Conservation (phyloP, 2,329 filamentous ascomycete species). For the Penicillium hordei region DNA sequence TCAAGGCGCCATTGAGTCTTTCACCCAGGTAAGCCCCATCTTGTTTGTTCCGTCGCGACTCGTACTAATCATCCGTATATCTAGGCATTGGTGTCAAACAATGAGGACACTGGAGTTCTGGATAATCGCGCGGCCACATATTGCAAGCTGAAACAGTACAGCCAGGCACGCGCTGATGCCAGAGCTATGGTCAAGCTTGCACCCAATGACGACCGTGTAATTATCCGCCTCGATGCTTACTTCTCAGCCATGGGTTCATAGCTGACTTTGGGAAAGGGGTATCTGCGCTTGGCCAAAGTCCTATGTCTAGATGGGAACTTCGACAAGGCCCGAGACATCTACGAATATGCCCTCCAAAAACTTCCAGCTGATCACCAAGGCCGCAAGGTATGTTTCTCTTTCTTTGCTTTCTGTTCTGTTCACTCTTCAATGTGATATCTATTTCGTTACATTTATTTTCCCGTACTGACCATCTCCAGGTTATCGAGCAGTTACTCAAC, state of each 20-base stretch:
- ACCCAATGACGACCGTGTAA: slow-evolving; percentile 53
- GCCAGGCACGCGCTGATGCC: slow-evolving; percentile 57
- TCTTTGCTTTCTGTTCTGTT: background rate
- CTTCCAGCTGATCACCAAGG: slow-evolving; percentile 42
- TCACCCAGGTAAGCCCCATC: slow-evolving; percentile 37
- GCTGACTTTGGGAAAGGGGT: slow-evolving; percentile 1
- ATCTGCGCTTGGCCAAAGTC: slow-evolving; percentile 16
- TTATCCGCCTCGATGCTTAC: background rate
- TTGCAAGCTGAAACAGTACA: slow-evolving; percentile 53
- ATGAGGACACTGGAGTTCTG: slow-evolving; percentile 45
- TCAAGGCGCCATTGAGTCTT: slow-evolving; percentile 43
- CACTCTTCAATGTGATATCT: too few species aligned
- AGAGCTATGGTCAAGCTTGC: slow-evolving; percentile 55
- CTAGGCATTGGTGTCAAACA: slow-evolving; percentile 40
- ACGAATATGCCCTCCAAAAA: slow-evolving; percentile 56
- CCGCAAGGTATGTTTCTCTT: slow-evolving; percentile 23
- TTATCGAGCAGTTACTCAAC: slow-evolving; percentile 40
- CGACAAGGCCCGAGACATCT: slow-evolving; percentile 55
- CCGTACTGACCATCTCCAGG: background rate
- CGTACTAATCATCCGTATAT: slow-evolving; percentile 10
- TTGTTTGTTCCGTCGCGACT: slow-evolving; percentile 3
- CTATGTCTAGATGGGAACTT: slow-evolving; percentile 48
- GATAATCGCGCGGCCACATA: slow-evolving; percentile 58
- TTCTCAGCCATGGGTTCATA: background rate
- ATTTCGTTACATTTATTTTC: background rate